Evolutionary conservation across 2,329 filamentous ascomycete species (phyloP), one percentile per base, ranked within the genome.

Genomic region (Trichoderma oligosporum): DNA sequence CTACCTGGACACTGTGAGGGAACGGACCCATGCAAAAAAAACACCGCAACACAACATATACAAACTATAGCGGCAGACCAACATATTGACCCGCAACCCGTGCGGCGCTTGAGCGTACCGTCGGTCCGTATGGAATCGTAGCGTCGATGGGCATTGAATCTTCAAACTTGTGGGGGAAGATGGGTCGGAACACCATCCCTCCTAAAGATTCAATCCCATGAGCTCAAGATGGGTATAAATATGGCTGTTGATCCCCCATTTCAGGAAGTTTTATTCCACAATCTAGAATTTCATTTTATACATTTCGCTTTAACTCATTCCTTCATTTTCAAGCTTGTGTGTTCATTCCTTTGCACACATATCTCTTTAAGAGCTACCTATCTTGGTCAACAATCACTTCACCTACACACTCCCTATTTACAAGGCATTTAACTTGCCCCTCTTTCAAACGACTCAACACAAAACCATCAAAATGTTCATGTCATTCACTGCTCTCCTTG

Each of bases 401-500:
- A 33, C 55, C 44, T 14, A 57, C n/a, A 31, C 48, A 38, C 44
- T 48, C 53, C 33, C 41, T 57, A 18, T 52, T 47, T 29, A 47
- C 48, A 53, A 58, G 42, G 44, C 48, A 58, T 33, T 46, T 48
- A 20, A 42, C 42, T 47, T 33, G 33, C 33, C 31, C 29, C 25
- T 18, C 35, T n/a, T n/a, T n/a, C n/a, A 36, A 31, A 31, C 27
- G n/a, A n/a, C n/a, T n/a, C n/a, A 31, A 31, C 27, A 29, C 24
- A 18, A 27, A 39, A 53, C 27, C 27, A 18, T 57, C 54, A 60
- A 53, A 55, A 60, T 60, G 58, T 46, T 60, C 25, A 25, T 42
- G 27, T 48, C 58, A 39, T 24, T 72, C 61, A 65, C 67, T 56
- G 61, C 68, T 56, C 52, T 71, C 63, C 59, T 72, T 29, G 65